Evolutionary conservation across 2,329 filamentous ascomycete species (phyloP).

Genomic region (Diaporthe amygdali): DNA sequence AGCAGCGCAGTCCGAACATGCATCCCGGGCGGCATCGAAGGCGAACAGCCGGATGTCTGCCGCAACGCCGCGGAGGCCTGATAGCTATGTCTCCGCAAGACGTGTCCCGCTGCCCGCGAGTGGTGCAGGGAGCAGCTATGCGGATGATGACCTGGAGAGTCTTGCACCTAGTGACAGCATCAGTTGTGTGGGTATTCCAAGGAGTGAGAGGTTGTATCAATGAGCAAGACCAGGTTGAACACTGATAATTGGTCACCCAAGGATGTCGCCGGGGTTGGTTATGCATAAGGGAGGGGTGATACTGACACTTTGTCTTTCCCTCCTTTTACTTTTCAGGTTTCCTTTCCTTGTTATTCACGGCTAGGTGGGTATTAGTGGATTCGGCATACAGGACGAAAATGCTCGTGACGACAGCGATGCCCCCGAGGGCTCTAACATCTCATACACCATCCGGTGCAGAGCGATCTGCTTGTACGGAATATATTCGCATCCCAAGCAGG

Average conservation of each 20-base stretch:
- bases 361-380: conserved; percentile 1
- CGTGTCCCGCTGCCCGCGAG: conserved; percentile 48
- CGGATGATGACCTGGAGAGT: conserved; percentile 56
- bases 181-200: conserved; percentile 59
- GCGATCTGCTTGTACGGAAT: conserved; percentile 14
- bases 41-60: conserved; percentile 34
- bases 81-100: conserved; percentile 36
- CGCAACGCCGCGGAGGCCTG: conserved; percentile 28
- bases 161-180: conserved; percentile 67
- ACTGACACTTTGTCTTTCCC: neutral
- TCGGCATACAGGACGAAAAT: conserved; percentile 15
- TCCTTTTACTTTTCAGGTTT: neutral
- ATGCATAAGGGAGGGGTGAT: neutral
- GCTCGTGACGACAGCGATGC: neutral
- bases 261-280: neutral
- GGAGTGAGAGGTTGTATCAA: conserved; percentile 34
- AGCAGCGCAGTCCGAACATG: conserved; percentile 28
- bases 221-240: conserved; percentile 13
- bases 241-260: neutral
- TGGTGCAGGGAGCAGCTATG: conserved; percentile 45
- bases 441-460: neutral
- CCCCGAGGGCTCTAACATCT: neutral
- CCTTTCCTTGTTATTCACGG: conserved; percentile 3
- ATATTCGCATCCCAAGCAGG: neutral
- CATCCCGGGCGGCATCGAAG: conserved; percentile 33